phyloP scores from a whole-genome alignment of 768 basidiomycete species.

The Serpula lacrymans region DNA sequence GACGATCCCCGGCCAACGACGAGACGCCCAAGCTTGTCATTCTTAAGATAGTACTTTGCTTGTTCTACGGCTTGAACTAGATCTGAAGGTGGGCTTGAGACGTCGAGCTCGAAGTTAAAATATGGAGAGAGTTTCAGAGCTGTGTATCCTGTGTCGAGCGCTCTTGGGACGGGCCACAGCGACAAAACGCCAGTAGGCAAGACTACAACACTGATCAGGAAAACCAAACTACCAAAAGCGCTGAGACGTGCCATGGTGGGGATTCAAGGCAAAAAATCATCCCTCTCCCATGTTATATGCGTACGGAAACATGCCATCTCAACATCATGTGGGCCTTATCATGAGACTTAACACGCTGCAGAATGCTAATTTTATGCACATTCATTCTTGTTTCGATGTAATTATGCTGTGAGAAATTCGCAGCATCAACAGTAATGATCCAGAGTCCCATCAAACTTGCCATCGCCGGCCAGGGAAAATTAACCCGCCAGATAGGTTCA shows the following conservation, averaged over 20 bases:
- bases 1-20: slow-evolving; percentile 37
- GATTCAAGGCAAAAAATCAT: not conserved
- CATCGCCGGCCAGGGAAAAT: too few species aligned
- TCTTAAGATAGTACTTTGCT: slow-evolving; percentile 26
- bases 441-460: too few species aligned
- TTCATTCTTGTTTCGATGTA: too few species aligned
- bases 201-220: slow-evolving; percentile 8
- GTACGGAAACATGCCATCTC: too few species aligned
- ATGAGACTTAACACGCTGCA: too few species aligned
- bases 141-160: slow-evolving; percentile 21
- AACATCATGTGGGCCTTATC: too few species aligned
- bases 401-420: too few species aligned
- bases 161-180: slow-evolving; percentile 32
- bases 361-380: too few species aligned
- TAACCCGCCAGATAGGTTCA: too few species aligned
- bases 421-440: too few species aligned
- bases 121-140: slow-evolving; percentile 19
- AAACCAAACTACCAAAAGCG: slow-evolving; percentile 7
- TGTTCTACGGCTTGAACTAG: slow-evolving; percentile 30
- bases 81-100: slow-evolving; percentile 27
- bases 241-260: slow-evolving; percentile 6
- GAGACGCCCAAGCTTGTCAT: slow-evolving; percentile 37
- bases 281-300: too few species aligned
- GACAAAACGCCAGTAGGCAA: slow-evolving; percentile 8
- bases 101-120: slow-evolving; percentile 26